A percentile compares a stretch with the other conserved stretches of the same genome.
Conservation (phyloP, 2,329 filamentous ascomycete species). For the Xylaria sp. region DNA sequence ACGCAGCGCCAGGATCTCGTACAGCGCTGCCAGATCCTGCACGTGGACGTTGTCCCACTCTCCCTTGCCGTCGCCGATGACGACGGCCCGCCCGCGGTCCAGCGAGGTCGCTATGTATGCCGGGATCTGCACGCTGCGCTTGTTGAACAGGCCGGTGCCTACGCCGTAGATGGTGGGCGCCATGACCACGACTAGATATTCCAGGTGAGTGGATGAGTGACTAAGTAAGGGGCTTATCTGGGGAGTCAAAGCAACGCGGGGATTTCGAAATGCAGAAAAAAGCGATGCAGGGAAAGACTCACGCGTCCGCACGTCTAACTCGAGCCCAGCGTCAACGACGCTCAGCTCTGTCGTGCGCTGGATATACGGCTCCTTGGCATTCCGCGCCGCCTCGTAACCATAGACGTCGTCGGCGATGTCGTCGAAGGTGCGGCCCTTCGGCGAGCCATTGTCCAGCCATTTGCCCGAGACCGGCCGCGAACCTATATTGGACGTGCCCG, state of each 20-base stretch:
- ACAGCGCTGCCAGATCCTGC: slow-evolving; percentile 56
- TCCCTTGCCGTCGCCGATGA: slow-evolving; percentile 54
- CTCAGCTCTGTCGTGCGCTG: slow-evolving; percentile 59
- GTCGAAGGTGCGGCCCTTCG: slow-evolving; percentile 49
- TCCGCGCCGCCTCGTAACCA: slow-evolving; percentile 52
- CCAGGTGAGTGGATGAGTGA: slow-evolving; percentile 1
- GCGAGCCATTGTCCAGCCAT: slow-evolving; percentile 31
- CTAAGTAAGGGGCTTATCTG: background rate
- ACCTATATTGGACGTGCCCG: slow-evolving; percentile 57
- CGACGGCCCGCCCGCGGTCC: slow-evolving; percentile 45
- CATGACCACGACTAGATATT: slow-evolving; percentile 54
- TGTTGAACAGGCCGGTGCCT: slow-evolving; percentile 57
- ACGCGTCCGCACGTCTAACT: slow-evolving; percentile 55
- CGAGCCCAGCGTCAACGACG: slow-evolving; percentile 54
- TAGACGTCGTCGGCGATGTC: slow-evolving; percentile 58
- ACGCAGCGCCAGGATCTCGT: slow-evolving; percentile 52
- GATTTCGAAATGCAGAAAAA: background rate
- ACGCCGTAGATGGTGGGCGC: slow-evolving; percentile 60
- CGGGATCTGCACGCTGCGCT: slow-evolving; percentile 54
- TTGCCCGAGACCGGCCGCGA: slow-evolving; percentile 54
- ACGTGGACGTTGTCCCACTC: slow-evolving; percentile 60
- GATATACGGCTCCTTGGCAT: slow-evolving; percentile 52
- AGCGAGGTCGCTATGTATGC: slow-evolving; percentile 31
- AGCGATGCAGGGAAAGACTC: background rate
- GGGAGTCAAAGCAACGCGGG: background rate